phyloP scores from a whole-genome alignment of 2,329 filamentous ascomycete species.

The Penicillium paneum region DNA sequence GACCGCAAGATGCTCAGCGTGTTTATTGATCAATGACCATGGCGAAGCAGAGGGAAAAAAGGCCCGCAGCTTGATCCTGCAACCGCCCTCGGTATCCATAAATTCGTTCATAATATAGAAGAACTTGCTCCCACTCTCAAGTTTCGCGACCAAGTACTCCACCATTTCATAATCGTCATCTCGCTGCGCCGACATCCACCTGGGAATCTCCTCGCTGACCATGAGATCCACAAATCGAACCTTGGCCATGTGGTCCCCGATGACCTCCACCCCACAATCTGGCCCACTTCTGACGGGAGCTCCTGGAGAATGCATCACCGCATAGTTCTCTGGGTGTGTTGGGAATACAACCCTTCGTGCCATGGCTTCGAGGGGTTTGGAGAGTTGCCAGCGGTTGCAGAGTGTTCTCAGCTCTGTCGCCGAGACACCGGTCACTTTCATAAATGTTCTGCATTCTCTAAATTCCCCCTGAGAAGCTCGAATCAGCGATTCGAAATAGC shows the following conservation, averaged over 20 bases:
- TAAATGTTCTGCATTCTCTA: neutral
- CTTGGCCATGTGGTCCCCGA: conserved; percentile 6
- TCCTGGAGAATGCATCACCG: neutral
- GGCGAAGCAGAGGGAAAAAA: conserved; percentile 7
- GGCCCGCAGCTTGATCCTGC: conserved; percentile 3
- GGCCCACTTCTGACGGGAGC: neutral
- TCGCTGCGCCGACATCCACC: neutral
- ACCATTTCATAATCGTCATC: conserved; percentile 1
- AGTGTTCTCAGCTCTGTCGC: neutral
- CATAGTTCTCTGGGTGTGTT: conserved; percentile 5
- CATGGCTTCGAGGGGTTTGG: neutral
- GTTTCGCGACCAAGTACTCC: conserved; percentile 1
- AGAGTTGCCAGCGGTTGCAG: conserved; percentile 1
- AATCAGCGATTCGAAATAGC: conserved; percentile 4
- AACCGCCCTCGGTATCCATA: neutral
- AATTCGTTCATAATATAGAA: conserved; percentile 10
- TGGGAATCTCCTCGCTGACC: neutral
- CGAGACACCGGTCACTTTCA: neutral
- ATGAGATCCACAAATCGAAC: neutral
- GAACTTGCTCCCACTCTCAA: conserved; percentile 1
- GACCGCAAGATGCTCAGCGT: conserved; percentile 5
- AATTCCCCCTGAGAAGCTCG: neutral
- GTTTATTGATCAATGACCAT: neutral
- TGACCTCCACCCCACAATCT: conserved; percentile 4
- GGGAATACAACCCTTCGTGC: conserved; percentile 1